Base-by-base conservation (phyloP, 176 grass and related monocot genomes). In the Carex pumila region DNA sequence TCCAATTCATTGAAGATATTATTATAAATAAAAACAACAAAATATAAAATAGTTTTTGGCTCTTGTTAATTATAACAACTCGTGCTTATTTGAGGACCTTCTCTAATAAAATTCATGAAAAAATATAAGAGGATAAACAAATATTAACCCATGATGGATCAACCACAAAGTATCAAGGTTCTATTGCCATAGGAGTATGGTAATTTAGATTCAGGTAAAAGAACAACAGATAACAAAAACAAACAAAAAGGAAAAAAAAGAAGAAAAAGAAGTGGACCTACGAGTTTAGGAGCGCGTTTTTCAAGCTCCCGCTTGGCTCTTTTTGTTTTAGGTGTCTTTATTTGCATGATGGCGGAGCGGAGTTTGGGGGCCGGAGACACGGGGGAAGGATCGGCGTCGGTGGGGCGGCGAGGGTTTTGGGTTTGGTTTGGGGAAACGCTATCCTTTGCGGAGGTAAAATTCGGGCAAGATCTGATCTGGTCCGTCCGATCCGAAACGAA, bases 211-310 rank as follows among this genome's bases (percentile, higher is more conserved):
- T 34, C 1, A 67, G 64, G 64, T 7, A 67, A 15, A 13, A 36
- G 32, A 68, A 17, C 12, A 37, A 67, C 13, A 36, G 25, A 22
- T 22, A 4, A 56, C 54, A 15, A 13, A 31, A 57, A 25, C 7
- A 58, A 36, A 13, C 31, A 53, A 39, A 5, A 39, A 39, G 37
- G 37, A 39, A 39, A 39, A 39, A 39, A 39, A 85, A 31, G 62
- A 60, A 58, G 9, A 68, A 49, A 62, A 60, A 58, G 45, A 53
- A 72, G 3, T 30, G 9, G 41, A 15, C 55, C 85, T 91, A 97
- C 90, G 3, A 94, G 83, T 93, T 92, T 97, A 68, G 94, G 92
- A 41, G 94, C 92, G 37, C 87, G 92, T 83, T 94, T 91, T 12
- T 91, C 90, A n/a, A 97, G 25, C 77, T 65, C 94, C 25, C 94